Conservation (phyloP, 306 rosid species). For the Cucurbita moschata region DNA sequence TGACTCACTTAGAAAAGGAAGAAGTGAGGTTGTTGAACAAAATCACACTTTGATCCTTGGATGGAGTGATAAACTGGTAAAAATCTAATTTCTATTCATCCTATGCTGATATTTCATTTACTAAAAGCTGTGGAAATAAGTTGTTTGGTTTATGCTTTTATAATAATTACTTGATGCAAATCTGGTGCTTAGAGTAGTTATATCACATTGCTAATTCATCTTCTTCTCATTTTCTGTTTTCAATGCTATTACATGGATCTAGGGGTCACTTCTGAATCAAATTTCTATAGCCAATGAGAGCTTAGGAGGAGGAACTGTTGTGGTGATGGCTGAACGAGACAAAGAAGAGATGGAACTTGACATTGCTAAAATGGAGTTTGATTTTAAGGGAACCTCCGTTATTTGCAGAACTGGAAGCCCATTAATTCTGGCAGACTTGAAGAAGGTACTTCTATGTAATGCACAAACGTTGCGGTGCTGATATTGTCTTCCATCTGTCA, state of each 20-base stretch:
- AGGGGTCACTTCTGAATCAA: constrained; percentile 86
- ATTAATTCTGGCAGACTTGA: constrained; percentile 75
- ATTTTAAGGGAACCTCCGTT: constrained; percentile 80
- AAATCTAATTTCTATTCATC: background rate
- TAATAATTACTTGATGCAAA: background rate
- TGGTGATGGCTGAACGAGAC: constrained; percentile 90
- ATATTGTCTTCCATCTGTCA: background rate
- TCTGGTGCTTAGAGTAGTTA: background rate
- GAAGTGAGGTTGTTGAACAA: constrained; percentile 80
- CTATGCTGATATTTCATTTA: background rate
- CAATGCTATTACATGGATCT: constrained; percentile 8
- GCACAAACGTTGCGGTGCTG: background rate
- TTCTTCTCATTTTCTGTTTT: background rate
- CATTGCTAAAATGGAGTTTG: constrained; percentile 86
- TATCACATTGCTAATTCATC: background rate
- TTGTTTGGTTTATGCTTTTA: background rate
- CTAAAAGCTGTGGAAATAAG: background rate
- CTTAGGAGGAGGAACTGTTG: constrained; percentile 75
- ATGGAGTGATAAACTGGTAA: constrained; percentile 89
- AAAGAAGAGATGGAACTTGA: constrained; percentile 95
- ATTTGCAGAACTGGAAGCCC: constrained; percentile 96
- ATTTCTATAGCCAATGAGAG: constrained; percentile 86
- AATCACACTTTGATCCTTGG: constrained; percentile 88
- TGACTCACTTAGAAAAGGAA: constrained; percentile 85
- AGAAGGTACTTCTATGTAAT: constrained; percentile 35